Evolutionary conservation across 257 asterid species (phyloP).

Genomic region (Agastache rugosa): DNA sequence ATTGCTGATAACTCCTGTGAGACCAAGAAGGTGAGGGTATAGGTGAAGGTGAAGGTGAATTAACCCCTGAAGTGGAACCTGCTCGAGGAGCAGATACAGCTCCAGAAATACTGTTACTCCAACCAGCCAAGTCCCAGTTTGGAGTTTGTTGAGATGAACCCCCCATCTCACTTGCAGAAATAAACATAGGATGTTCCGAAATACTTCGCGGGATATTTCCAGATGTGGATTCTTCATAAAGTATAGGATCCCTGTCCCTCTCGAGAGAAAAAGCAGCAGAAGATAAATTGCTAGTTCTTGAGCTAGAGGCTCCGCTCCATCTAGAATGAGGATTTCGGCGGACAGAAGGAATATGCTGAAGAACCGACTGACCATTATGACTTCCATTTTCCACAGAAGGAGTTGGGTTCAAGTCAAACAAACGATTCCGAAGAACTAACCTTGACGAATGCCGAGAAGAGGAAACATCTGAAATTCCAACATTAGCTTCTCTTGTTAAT

Average conservation of each 20-base stretch:
- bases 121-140: slow-evolving; percentile 57
- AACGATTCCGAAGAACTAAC: slow-evolving; percentile 44
- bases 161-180: slow-evolving; percentile 59
- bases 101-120: slow-evolving; percentile 46
- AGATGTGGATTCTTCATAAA: slow-evolving; percentile 48
- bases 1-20: slow-evolving; percentile 55
- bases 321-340: slow-evolving; percentile 54
- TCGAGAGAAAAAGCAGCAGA: slow-evolving; percentile 36
- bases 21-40: slow-evolving; percentile 67
- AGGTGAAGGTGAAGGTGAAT: slow-evolving; percentile 42
- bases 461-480: slow-evolving; percentile 47
- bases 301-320: slow-evolving; percentile 65
- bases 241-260: slow-evolving; percentile 37
- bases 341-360: slow-evolving; percentile 45
- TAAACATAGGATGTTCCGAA: slow-evolving; percentile 74
- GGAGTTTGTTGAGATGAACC: slow-evolving; percentile 56
- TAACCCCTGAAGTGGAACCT: slow-evolving; percentile 52
- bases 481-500: slow-evolving; percentile 40
- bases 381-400: slow-evolving; percentile 47
- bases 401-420: slow-evolving; percentile 47
- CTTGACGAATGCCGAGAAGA: slow-evolving; percentile 53
- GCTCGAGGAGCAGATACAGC: slow-evolving; percentile 54
- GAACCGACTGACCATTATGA: slow-evolving; percentile 42
- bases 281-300: slow-evolving; percentile 51
- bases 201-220: slow-evolving; percentile 66